A percentile compares a stretch with the other conserved stretches of the same genome.
Conservation (phyloP, 2,329 filamentous ascomycete genomes). For the Gaeumannomyces sp. region DNA sequence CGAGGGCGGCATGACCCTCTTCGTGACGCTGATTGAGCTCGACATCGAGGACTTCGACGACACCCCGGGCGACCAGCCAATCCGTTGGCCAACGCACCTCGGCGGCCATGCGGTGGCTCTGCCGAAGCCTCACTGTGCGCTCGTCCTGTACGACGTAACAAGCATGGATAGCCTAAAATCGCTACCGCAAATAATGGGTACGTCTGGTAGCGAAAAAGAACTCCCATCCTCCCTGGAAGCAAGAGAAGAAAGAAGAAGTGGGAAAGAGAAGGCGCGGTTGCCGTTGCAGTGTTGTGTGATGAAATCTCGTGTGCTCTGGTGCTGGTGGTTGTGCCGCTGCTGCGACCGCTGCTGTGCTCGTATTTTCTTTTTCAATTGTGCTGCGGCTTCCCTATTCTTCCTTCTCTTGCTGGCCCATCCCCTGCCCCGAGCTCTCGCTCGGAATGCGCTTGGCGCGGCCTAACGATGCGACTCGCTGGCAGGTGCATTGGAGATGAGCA, state of each 20-base stretch:
- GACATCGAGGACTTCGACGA: conserved; percentile 61
- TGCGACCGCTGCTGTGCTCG: background rate
- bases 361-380: background rate
- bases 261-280: background rate
- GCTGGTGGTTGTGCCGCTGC: too few relatives aligned
- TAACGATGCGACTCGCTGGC: conserved; percentile 11
- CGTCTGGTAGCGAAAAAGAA: conserved; percentile 31
- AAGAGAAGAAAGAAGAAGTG: background rate
- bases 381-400: background rate
- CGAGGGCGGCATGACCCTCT: conserved; percentile 47
- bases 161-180: conserved; percentile 68
- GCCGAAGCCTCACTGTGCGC: conserved; percentile 72
- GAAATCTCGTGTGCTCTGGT: background rate
- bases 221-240: background rate
- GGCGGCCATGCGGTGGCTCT: conserved; percentile 56
- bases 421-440: background rate
- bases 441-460: background rate
- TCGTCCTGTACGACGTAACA: conserved; percentile 84
- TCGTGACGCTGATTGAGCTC: conserved; percentile 58
- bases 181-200: conserved; percentile 72
- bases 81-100: conserved; percentile 62
- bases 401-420: background rate
- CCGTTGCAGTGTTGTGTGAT: background rate
- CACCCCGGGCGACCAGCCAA: conserved; percentile 44
- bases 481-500: conserved; percentile 70